Evolutionary conservation across 768 basidiomycete species (phyloP).

Genomic region (Cytidiella melzeri): DNA sequence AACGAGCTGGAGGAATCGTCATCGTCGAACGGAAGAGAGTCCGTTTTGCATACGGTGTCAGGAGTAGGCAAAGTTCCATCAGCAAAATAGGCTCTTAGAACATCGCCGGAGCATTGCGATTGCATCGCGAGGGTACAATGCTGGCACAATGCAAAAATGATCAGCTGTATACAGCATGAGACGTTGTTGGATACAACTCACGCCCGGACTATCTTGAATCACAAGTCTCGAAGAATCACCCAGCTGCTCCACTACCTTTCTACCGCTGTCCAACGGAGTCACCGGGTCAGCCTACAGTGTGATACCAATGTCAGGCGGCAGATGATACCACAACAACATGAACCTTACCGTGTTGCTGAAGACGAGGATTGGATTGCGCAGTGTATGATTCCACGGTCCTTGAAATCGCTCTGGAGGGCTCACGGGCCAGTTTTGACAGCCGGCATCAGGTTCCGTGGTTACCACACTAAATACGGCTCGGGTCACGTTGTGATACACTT

Average conservation of each 20-base stretch:
- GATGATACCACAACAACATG: neutral
- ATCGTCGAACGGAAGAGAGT: neutral
- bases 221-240: conserved; percentile 21
- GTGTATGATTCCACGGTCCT: conserved; percentile 27
- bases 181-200: conserved; percentile 7
- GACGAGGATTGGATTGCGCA: conserved; percentile 22
- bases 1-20: too few species aligned
- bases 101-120: conserved; percentile 29
- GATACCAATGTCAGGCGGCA: neutral
- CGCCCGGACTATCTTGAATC: conserved; percentile 25
- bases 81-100: conserved; percentile 35
- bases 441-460: conserved; percentile 21
- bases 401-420: conserved; percentile 21
- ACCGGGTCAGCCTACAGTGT: conserved; percentile 21
- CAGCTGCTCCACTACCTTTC: conserved; percentile 17
- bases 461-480: conserved; percentile 15
- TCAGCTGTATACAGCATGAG: neutral
- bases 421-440: conserved; percentile 24
- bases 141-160: neutral
- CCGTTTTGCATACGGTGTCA: conserved; percentile 33
- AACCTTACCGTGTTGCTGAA: conserved; percentile 17
- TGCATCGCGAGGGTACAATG: conserved; percentile 7
- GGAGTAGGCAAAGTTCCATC: conserved; percentile 34
- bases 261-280: conserved; percentile 24
- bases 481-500: conserved; percentile 16